phyloP scores from a whole-genome alignment of 148 eudicot genomes.

The Vaccinium darrowii region DNA sequence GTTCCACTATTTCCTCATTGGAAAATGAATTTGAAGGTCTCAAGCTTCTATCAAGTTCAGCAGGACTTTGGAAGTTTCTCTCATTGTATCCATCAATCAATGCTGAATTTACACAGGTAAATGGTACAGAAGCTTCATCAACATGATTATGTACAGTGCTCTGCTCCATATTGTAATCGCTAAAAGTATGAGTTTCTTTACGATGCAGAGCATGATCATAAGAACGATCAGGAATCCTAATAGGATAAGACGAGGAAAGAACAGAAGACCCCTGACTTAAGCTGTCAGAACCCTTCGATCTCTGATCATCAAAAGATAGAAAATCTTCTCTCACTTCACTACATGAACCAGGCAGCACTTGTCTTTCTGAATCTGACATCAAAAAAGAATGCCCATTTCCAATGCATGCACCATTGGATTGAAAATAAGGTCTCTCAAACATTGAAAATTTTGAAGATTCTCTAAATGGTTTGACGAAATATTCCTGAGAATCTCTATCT shows the following conservation, averaged over 20 bases:
- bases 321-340: conserved; percentile 24
- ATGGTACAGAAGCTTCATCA: conserved; percentile 35
- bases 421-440: conserved; percentile 13
- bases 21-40: conserved; percentile 44
- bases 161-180: conserved; percentile 18
- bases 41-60: conserved; percentile 37
- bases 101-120: conserved; percentile 27
- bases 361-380: conserved; percentile 20
- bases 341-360: conserved; percentile 15
- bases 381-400: conserved; percentile 19
- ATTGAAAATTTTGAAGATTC: conserved; percentile 20
- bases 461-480: conserved; percentile 23
- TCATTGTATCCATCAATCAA: conserved; percentile 31
- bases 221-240: conserved; percentile 23
- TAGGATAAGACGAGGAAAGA: conserved; percentile 29
- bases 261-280: conserved; percentile 26
- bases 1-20: conserved; percentile 56
- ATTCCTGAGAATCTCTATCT: conserved; percentile 22
- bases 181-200: conserved; percentile 18
- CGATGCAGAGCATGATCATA: conserved; percentile 22
- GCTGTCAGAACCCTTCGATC: conserved; percentile 20
- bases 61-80: conserved; percentile 33
- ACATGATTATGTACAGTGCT: conserved; percentile 27
- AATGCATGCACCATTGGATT: conserved; percentile 12
- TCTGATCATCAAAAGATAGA: conserved; percentile 22